Evolutionary conservation across 331 rosid species (phyloP), one percentile per base, ranked within the genome.

Genomic region (Pyracantha coccinea): DNA sequence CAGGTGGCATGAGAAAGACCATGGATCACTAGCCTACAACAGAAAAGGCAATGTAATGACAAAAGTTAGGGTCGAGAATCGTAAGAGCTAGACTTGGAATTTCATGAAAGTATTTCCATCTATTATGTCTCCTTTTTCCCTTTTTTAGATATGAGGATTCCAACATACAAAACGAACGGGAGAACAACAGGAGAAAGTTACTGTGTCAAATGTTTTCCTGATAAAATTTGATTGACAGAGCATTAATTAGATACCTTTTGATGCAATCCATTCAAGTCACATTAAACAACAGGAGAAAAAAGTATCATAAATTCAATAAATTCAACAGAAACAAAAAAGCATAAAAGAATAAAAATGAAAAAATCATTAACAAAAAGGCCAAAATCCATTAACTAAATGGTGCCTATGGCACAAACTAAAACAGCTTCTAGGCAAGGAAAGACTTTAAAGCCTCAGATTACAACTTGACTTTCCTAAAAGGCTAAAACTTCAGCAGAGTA

Each of bases 381-480:
- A 78, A 75, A 83, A 84, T 66, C 68, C 81, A 82, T 82, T 59
- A 11, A 73, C 75, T 82, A 71, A 75, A 77, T 9, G 45, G 62
- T 52, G 78, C 59, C 78, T 79, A 72, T 21, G 81, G 69, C 81
- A 75, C 73, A 78, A 83, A 76, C 77, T 74, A 86, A 77, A 75
- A 79, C 77, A 76, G 78, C 79, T 76, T 76, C 83, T 80, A 75
- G 69, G 78, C 77, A 69, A 70, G 76, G 79, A 80, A 77, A 78
- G 70, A 78, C 28, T 59, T 76, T 76, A 60, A 82, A 81, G 83
- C 91, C 89, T 86, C 79, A 84, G 86, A 85, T 78, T 78, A 88
- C 91, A 86, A 85, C 84, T 84, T 88, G 68, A 69, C 62, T 78
- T 75, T 78, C 77, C 88, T 85, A 82, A 71, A 71, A 20, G 75